These are phyloP conservation scores for Vanderwaltozyma verrucispora DNA, from an alignment of 805 yeast genomes.

Conservation along the genomic window DNA sequence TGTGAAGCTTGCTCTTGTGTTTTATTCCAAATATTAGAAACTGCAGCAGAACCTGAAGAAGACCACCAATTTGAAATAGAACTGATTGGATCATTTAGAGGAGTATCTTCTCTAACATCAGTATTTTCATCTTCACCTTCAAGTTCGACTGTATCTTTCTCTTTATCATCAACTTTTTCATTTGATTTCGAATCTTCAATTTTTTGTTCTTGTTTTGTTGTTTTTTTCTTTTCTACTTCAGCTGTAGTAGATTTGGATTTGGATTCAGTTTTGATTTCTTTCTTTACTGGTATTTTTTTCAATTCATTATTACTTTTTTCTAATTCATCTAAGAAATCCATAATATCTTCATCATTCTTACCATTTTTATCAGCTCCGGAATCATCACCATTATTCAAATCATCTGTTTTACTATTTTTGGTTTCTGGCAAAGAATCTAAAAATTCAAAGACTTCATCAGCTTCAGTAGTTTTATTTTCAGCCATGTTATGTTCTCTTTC, in stretches of 20 bases:
- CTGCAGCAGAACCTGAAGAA: slow-evolving; percentile 54
- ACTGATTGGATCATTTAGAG: slow-evolving; percentile 47
- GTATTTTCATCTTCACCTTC: slow-evolving; percentile 16
- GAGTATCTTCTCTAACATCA: slow-evolving; percentile 11
- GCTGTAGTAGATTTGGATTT: slow-evolving; percentile 5
- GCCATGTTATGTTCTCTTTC: slow-evolving; percentile 12
- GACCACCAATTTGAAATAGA: slow-evolving; percentile 71
- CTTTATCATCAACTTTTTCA: slow-evolving; percentile 1
- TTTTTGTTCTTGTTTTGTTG: slow-evolving; percentile 13
- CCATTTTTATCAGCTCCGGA: slow-evolving; percentile 35
- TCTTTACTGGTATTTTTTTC: slow-evolving; percentile 10
- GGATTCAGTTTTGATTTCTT: slow-evolving; percentile 6
- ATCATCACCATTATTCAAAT: slow-evolving; percentile 4
- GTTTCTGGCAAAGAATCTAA: slow-evolving; percentile 60
- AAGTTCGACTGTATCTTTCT: slow-evolving; percentile 12
- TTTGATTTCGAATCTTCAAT: background rate
- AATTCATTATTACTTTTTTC: slow-evolving; percentile 47
- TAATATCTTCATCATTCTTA: slow-evolving; percentile 29
- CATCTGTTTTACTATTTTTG: slow-evolving; percentile 6
- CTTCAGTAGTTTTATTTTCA: slow-evolving; percentile 34
- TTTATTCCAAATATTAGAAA: slow-evolving; percentile 54
- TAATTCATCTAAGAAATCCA: slow-evolving; percentile 50
- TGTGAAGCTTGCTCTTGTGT: slow-evolving; percentile 40
- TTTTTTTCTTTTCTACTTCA: slow-evolving; percentile 11
- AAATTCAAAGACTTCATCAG: slow-evolving; percentile 71